A percentile compares a stretch with the other conserved stretches of the same genome.
phyloP scores from a whole-genome alignment of 768 basidiomycete species.

The Xerocomellus dryophilus region DNA sequence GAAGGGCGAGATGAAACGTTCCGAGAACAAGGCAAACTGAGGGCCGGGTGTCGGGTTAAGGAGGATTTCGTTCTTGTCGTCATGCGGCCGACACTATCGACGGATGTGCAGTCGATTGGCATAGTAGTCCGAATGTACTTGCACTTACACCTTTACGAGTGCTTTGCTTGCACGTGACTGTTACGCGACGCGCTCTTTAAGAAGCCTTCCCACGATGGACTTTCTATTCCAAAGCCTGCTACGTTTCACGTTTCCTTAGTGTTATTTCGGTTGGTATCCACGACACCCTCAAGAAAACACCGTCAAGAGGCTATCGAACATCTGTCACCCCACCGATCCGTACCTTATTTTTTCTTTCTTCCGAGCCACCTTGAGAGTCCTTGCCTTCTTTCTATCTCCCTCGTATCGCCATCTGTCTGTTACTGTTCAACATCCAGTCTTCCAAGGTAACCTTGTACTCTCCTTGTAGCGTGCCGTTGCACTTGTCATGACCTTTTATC shows the following conservation, averaged over 20 bases:
- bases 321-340: conserved; percentile 14
- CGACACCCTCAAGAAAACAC: conserved; percentile 14
- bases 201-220: conserved; percentile 29
- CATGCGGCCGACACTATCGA: neutral
- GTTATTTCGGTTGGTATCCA: conserved; percentile 20
- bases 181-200: conserved; percentile 40
- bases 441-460: conserved; percentile 21
- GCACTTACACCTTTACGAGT: neutral
- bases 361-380: conserved; percentile 21
- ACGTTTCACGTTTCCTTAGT: conserved; percentile 27
- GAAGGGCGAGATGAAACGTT: conserved; percentile 3
- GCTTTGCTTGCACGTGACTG: conserved; percentile 34
- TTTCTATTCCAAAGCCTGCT: conserved; percentile 25
- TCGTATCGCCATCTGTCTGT: conserved; percentile 23
- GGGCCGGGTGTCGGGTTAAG: neutral
- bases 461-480: neutral
- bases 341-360: conserved; percentile 14
- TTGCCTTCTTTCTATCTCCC: conserved; percentile 24
- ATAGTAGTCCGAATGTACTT: neutral
- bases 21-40: neutral
- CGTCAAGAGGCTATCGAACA: neutral
- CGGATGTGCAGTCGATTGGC: neutral
- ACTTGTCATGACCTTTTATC: neutral
- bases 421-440: conserved; percentile 13
- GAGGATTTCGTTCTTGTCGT: neutral